These are phyloP conservation scores for Panicum hallii DNA, from an alignment of 202 grass and related monocot species.

Conservation along the genomic window DNA sequence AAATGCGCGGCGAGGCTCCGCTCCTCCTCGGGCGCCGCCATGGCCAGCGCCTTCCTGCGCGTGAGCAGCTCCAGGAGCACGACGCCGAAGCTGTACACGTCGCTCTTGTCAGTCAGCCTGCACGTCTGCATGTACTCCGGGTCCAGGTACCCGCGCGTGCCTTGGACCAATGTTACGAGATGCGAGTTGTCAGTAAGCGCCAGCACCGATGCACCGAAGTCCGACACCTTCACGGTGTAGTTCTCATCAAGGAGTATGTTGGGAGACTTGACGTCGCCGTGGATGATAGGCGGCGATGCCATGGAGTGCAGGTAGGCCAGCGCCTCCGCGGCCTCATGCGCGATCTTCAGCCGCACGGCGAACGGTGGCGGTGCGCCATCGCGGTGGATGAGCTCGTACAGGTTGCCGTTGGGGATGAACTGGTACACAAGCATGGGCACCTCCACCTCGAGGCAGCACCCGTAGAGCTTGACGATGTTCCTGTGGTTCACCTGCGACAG, in stretches of 20 bases:
- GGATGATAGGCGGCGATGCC: neutral
- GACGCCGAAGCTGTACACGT: constrained; percentile 76
- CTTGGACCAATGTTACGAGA: neutral
- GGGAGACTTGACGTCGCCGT: neutral
- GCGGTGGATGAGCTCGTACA: neutral
- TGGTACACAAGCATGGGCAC: neutral
- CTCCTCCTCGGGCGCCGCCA: neutral
- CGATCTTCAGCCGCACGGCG: neutral
- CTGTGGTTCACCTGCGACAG: neutral
- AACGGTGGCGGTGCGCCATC: neutral
- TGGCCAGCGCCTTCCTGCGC: neutral
- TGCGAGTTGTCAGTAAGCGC: neutral
- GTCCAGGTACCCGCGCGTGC: neutral
- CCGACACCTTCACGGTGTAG: neutral
- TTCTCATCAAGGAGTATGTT: neutral
- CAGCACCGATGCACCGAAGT: neutral
- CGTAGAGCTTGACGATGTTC: constrained; percentile 4
- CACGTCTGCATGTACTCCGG: neutral
- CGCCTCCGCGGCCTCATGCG: neutral
- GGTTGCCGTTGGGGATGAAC: neutral
- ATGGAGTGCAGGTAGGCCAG: neutral
- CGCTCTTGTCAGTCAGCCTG: constrained; percentile 35
- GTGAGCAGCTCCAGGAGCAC: constrained; percentile 78
- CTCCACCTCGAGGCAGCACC: constrained; percentile 6
- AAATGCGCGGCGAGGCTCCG: neutral